Conservation (phyloP, 1,284 basidiomycete species). For the Ceratobasidium sp. region DNA sequence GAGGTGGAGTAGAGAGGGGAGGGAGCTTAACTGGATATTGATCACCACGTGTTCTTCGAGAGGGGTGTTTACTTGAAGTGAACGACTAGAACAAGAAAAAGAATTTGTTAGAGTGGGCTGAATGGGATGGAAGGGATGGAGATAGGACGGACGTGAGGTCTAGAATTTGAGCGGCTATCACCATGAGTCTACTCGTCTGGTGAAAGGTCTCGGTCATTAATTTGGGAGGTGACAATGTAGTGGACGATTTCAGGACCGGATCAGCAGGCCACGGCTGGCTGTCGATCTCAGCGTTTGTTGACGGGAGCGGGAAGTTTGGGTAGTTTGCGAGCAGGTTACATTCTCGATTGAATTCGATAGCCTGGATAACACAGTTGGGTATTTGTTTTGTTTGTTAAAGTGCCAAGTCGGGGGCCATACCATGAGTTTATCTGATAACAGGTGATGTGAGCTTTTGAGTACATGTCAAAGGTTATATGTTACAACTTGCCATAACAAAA, state of each 20-base stretch:
- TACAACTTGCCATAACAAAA: conserved; percentile 62
- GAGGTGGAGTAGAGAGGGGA: too few relatives aligned
- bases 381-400: too few relatives aligned
- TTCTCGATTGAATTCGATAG: conserved; percentile 61
- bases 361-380: neutral
- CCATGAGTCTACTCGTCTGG: conserved; percentile 67
- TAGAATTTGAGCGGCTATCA: conserved; percentile 69
- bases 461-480: too few relatives aligned
- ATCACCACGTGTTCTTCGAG: conserved; percentile 23
- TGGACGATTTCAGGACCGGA: neutral
- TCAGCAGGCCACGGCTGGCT: conserved; percentile 11
- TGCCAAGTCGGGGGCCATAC: conserved; percentile 48
- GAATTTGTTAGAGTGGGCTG: too few relatives aligned
- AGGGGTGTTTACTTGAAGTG: too few relatives aligned
- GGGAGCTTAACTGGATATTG: conserved; percentile 26
- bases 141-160: conserved; percentile 72
- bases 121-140: too few relatives aligned
- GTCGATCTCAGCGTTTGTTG: neutral
- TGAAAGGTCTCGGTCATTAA: conserved; percentile 66
- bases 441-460: too few relatives aligned
- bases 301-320: conserved; percentile 26
- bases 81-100: too few relatives aligned
- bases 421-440: conserved; percentile 24
- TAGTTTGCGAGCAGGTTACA: conserved; percentile 64
- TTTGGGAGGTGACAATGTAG: neutral